phyloP scores from a whole-genome alignment of 1,284 basidiomycete species.

The Trichosporon sp. region DNA sequence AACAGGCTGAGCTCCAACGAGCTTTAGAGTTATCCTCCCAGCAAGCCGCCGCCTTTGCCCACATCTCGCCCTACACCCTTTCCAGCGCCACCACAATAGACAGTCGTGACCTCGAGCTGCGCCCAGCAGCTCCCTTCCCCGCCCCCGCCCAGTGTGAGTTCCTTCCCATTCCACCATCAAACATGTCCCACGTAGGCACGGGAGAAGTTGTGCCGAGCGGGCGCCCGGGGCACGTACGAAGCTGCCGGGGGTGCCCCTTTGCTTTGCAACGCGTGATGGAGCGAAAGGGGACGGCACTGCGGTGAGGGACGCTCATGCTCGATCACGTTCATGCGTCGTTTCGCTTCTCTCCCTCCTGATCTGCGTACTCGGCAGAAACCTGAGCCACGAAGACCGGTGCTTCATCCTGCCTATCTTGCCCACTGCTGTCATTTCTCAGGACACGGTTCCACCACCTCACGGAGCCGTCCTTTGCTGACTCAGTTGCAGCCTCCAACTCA shows the following conservation, averaged over 20 bases:
- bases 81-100: constrained; percentile 29
- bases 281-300: not conserved
- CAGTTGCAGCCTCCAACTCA: not conserved
- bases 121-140: not conserved
- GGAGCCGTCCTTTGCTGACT: not conserved
- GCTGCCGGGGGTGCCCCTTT: not conserved
- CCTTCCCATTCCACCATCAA: not conserved
- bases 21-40: constrained; percentile 40
- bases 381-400: not conserved
- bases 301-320: not conserved
- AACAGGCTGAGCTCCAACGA: constrained; percentile 40
- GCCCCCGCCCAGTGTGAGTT: constrained; percentile 11
- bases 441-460: not conserved
- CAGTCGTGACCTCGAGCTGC: constrained; percentile 37
- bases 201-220: too few relatives aligned
- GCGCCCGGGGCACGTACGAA: not conserved
- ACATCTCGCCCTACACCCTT: constrained; percentile 23
- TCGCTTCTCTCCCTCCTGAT: not conserved
- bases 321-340: not conserved
- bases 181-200: not conserved
- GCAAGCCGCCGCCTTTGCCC: constrained; percentile 20
- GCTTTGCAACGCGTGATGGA: not conserved
- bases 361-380: not conserved
- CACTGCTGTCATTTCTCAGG: not conserved
- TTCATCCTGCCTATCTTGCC: not conserved